phyloP scores from a whole-genome alignment of 2,329 filamentous ascomycete species.

The Dryadomyces sulphureus region DNA sequence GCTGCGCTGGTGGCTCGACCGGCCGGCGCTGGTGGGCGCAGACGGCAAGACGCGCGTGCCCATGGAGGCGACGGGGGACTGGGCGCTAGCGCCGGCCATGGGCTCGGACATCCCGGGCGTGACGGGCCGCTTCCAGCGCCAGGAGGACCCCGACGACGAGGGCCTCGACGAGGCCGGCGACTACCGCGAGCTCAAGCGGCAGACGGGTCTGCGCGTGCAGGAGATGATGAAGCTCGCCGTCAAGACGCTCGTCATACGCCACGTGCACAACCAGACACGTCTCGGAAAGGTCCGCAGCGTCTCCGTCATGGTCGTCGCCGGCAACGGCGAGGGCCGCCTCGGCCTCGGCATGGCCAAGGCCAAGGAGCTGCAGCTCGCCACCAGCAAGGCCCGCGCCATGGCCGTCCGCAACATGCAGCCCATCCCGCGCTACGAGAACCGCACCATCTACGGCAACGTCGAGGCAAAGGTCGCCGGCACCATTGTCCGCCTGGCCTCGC shows the following conservation, averaged over 20 bases:
- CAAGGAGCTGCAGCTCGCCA: slow-evolving; percentile 53
- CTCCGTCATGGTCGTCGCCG: slow-evolving; percentile 68
- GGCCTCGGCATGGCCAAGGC: slow-evolving; percentile 87
- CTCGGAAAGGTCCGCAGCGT: slow-evolving; percentile 77
- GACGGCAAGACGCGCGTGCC: slow-evolving; percentile 11
- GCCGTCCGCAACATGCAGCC: slow-evolving; percentile 89
- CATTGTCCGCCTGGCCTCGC: slow-evolving; percentile 63
- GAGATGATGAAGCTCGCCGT: slow-evolving; percentile 41
- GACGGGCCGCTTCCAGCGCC: slow-evolving; percentile 31
- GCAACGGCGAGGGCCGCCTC: slow-evolving; percentile 72
- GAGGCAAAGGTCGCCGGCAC: slow-evolving; percentile 78
- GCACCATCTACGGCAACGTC: slow-evolving; percentile 81
- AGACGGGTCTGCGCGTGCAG: slow-evolving; percentile 37
- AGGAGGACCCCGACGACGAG: slow-evolving; percentile 33
- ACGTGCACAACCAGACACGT: slow-evolving; percentile 84
- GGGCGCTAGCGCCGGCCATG: slow-evolving; percentile 33
- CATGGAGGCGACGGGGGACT: slow-evolving; percentile 18
- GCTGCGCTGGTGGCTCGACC: slow-evolving; percentile 20
- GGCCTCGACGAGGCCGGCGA: slow-evolving; percentile 34
- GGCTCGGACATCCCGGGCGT: slow-evolving; percentile 37
- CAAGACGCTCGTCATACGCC: slow-evolving; percentile 60
- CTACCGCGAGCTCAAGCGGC: slow-evolving; percentile 36
- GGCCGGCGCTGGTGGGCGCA: slow-evolving; percentile 19
- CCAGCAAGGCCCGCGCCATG: slow-evolving; percentile 58
- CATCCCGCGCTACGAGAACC: slow-evolving; percentile 77